A percentile compares a stretch with the other conserved stretches of the same genome.
Conservation (phyloP, 163 green algal genomes). For the Chlamydomonas reinhardtii region DNA sequence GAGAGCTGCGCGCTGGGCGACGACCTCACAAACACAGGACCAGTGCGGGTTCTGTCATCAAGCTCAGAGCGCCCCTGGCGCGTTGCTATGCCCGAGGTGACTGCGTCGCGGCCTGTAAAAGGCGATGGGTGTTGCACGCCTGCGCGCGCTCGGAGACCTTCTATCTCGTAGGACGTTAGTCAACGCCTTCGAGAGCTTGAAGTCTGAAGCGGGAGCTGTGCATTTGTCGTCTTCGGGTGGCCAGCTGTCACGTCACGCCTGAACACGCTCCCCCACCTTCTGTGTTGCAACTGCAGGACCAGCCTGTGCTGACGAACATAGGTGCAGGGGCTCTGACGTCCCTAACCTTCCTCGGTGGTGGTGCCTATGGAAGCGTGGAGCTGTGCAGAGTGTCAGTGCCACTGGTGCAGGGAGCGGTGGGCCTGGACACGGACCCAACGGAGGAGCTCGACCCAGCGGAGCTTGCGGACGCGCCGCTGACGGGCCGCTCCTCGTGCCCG, state of each 20-base stretch:
- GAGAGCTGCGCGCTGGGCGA: slow-evolving; percentile 2
- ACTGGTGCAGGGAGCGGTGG: neutral
- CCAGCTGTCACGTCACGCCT: neutral
- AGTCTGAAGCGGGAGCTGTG: too few relatives aligned
- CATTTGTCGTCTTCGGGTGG: too few relatives aligned
- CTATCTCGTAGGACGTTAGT: too few relatives aligned
- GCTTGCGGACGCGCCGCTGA: neutral
- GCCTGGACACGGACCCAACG: neutral
- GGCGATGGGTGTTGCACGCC: neutral
- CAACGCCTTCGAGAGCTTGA: neutral
- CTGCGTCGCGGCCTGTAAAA: too few relatives aligned
- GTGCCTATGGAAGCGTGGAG: slow-evolving; percentile 39
- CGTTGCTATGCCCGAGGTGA: neutral
- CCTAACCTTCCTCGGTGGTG: slow-evolving; percentile 8
- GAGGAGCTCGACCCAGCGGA: neutral
- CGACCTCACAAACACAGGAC: slow-evolving; percentile 9
- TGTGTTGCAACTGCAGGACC: neutral
- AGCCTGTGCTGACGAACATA: neutral
- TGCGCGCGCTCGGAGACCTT: too few relatives aligned
- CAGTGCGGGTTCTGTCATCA: neutral
- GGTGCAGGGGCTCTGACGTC: neutral
- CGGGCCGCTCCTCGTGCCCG: neutral
- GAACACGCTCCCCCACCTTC: neutral
- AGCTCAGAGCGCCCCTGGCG: neutral
- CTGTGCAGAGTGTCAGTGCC: slow-evolving; percentile 21